Evolutionary conservation across 768 basidiomycete species (phyloP).

Genomic region (Chlorophyllum brunneum): DNA sequence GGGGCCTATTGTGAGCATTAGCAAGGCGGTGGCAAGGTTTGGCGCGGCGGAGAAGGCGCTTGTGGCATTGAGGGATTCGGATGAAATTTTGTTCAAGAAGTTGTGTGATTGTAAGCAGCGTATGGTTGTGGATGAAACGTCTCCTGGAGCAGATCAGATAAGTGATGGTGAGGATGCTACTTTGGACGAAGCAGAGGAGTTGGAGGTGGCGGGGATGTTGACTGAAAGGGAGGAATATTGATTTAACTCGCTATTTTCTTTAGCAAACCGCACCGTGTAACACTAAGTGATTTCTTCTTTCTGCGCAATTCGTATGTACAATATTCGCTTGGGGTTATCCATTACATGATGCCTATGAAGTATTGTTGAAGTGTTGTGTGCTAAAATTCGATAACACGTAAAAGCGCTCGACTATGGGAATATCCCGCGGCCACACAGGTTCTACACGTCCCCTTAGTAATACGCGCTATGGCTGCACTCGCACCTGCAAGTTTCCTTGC

Average conservation of each 20-base stretch:
- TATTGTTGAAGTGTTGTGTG: too few relatives aligned
- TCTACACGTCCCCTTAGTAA: too few relatives aligned
- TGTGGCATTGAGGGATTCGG: constrained; percentile 43
- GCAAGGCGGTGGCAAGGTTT: constrained; percentile 59
- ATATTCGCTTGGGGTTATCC: too few relatives aligned
- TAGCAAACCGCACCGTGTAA: too few relatives aligned
- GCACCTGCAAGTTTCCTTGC: constrained; percentile 15
- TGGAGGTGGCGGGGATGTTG: constrained; percentile 14
- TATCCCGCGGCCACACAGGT: neutral
- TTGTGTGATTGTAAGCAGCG: constrained; percentile 33
- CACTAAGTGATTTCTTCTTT: too few relatives aligned
- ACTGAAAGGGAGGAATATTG: constrained; percentile 5
- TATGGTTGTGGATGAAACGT: constrained; percentile 8
- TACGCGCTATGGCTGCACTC: neutral
- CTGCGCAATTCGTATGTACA: too few relatives aligned
- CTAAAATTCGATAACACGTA: too few relatives aligned
- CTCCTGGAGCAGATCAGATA: neutral
- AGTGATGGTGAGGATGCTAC: neutral
- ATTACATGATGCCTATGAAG: too few relatives aligned
- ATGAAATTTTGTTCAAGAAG: constrained; percentile 36
- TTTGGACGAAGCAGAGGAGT: neutral
- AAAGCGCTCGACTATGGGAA: neutral
- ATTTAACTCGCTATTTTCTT: too few relatives aligned
- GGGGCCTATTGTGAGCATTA: constrained; percentile 59
- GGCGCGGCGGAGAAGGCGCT: constrained; percentile 63